Evolutionary conservation across 805 yeast genomes (phyloP).

Genomic region (Spathaspora girioi): DNA sequence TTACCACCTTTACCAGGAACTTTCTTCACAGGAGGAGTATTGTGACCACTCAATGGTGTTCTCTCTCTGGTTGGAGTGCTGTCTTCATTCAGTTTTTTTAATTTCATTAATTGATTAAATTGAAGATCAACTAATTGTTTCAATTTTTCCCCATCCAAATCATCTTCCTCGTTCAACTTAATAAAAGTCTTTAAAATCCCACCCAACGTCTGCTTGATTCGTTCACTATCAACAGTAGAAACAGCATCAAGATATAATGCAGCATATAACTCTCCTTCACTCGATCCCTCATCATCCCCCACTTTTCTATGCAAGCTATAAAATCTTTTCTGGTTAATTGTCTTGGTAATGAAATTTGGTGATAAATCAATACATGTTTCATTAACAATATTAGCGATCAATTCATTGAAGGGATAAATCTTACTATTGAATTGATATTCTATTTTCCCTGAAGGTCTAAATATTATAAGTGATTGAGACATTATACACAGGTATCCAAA

Average conservation of each 20-base stretch:
- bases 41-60: neutral
- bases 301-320: slow-evolving; percentile 22
- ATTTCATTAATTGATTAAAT: slow-evolving; percentile 33
- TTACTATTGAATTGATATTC: slow-evolving; percentile 35
- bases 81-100: slow-evolving; percentile 13
- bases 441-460: slow-evolving; percentile 32
- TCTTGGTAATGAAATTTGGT: slow-evolving; percentile 28
- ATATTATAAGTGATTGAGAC: slow-evolving; percentile 40
- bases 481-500: slow-evolving; percentile 11
- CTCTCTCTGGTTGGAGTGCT: neutral
- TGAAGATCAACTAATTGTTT: slow-evolving; percentile 34
- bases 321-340: slow-evolving; percentile 30
- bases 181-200: slow-evolving; percentile 31
- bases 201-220: slow-evolving; percentile 26
- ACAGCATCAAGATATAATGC: slow-evolving; percentile 38
- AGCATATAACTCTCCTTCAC: slow-evolving; percentile 18
- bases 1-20: slow-evolving; percentile 13
- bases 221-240: slow-evolving; percentile 36
- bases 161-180: slow-evolving; percentile 24
- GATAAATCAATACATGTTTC: slow-evolving; percentile 31
- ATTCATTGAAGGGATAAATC: slow-evolving; percentile 37
- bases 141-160: slow-evolving; percentile 20
- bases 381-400: slow-evolving; percentile 31
- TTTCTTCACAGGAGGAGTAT: slow-evolving; percentile 4
- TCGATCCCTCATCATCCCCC: slow-evolving; percentile 8